These are phyloP conservation scores for Pulveroboletus sp. DNA, from an alignment of 768 basidiomycete species.

Conservation along the genomic window DNA sequence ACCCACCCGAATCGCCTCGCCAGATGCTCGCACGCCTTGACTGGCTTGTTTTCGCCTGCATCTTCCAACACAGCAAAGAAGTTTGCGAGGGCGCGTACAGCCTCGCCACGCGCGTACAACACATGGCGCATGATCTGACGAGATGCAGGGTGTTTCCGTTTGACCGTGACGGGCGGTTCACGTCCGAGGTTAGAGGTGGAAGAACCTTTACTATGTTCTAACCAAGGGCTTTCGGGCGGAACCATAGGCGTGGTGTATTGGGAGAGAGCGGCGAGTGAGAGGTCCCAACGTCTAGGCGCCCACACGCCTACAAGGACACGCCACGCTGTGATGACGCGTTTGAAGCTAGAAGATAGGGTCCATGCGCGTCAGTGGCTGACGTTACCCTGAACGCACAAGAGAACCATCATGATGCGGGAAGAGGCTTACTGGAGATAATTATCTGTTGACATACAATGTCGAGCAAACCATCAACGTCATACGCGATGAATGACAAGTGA, in stretches of 20 bases:
- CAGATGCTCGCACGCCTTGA: conserved; percentile 50
- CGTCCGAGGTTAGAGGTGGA: conserved; percentile 21
- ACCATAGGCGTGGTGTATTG: conserved; percentile 64
- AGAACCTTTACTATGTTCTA: conserved; percentile 47
- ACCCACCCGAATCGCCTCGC: conserved; percentile 39
- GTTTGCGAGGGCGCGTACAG: conserved; percentile 66
- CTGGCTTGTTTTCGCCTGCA: conserved; percentile 42
- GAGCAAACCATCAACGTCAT: conserved; percentile 18
- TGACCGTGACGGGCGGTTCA: conserved; percentile 37
- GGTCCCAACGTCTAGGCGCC: conserved; percentile 81
- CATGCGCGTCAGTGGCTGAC: conserved; percentile 18
- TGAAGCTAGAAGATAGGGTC: conserved; percentile 49
- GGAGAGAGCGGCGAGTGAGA: conserved; percentile 67
- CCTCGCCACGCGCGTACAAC: conserved; percentile 79
- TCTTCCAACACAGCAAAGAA: conserved; percentile 66
- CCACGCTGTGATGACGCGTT: conserved; percentile 91
- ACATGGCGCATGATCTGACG: conserved; percentile 87
- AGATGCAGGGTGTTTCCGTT: conserved; percentile 57
- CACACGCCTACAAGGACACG: conserved; percentile 94
- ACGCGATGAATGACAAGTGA: conserved; percentile 17
- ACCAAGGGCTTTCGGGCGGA: conserved; percentile 70
- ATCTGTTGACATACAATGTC: conserved; percentile 36
- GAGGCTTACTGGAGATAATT: conserved; percentile 71
- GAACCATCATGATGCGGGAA: background rate
- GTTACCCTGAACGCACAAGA: conserved; percentile 11